A percentile compares a stretch with the other conserved stretches of the same genome.
phyloP scores from a whole-genome alignment of 2,329 filamentous ascomycete genomes.

The Clonostachys byssicola region DNA sequence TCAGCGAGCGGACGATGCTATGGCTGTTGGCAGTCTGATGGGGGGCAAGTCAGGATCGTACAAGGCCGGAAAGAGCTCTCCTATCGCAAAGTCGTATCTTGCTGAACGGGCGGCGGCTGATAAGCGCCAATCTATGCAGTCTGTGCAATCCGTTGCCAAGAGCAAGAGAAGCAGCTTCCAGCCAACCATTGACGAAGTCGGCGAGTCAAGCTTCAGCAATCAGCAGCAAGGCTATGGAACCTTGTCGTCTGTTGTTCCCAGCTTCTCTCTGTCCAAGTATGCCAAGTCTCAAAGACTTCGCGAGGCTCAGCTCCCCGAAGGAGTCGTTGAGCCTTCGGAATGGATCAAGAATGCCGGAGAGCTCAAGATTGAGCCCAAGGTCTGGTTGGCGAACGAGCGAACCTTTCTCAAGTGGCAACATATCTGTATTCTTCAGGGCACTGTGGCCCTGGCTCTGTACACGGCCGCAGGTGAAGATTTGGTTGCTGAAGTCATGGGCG shows the following conservation, averaged over 20 bases:
- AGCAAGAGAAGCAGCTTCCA: not conserved
- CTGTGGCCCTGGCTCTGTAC: conserved; percentile 79
- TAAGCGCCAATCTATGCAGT: conserved; percentile 17
- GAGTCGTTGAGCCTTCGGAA: conserved; percentile 76
- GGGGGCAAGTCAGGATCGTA: conserved; percentile 52
- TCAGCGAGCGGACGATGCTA: conserved; percentile 78
- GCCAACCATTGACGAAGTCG: conserved; percentile 24
- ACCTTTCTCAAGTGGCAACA: conserved; percentile 99
- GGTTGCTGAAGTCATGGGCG: conserved; percentile 74
- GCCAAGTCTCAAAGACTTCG: conserved; percentile 49
- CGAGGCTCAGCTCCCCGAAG: conserved; percentile 65
- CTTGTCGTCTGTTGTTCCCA: conserved; percentile 72
- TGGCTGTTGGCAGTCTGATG: conserved; percentile 84
- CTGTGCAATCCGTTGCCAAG: conserved; percentile 5
- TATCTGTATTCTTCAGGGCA: conserved; percentile 82
- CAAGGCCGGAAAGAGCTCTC: conserved; percentile 61
- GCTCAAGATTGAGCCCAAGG: conserved; percentile 91
- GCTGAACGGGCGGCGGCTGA: conserved; percentile 50
- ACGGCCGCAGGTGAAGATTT: conserved; percentile 79
- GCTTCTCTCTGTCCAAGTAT: conserved; percentile 78
- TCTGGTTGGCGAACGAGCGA: conserved; percentile 97
- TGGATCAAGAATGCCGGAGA: conserved; percentile 96
- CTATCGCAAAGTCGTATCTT: conserved; percentile 62
- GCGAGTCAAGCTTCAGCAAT: conserved; percentile 22
- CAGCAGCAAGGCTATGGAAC: conserved; percentile 40